phyloP scores from a whole-genome alignment of 2,329 filamentous ascomycete genomes.

The Huntiella decipiens region DNA sequence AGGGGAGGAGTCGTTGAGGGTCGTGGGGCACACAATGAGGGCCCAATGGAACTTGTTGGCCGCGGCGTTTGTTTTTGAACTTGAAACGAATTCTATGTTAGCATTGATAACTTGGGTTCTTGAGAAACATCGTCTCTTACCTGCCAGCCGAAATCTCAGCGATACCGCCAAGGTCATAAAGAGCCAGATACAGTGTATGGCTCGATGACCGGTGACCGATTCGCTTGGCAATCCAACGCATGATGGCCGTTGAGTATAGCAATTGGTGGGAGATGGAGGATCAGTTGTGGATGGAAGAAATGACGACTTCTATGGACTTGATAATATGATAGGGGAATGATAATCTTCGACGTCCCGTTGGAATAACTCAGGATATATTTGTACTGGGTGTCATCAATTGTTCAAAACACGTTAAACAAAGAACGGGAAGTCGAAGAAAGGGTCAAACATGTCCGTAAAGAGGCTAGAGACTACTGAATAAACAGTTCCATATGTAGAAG shows the following conservation, averaged over 20 bases:
- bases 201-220: constrained; percentile 2
- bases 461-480: no score
- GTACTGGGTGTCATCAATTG: no score
- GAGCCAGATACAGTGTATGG: constrained; percentile 6
- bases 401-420: no score
- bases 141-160: neutral
- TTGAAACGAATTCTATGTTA: no score
- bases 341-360: neutral
- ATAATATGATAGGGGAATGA: constrained; percentile 1
- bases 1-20: neutral
- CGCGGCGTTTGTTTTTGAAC: no score
- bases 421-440: no score
- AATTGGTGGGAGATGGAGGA: neutral
- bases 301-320: neutral
- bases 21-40: constrained; percentile 4
- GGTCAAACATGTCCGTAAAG: no score
- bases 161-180: constrained; percentile 5
- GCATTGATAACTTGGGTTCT: no score
- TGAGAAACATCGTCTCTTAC: neutral
- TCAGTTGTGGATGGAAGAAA: neutral
- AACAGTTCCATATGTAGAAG: no score
- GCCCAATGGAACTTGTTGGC: constrained; percentile 5
- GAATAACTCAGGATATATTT: no score
- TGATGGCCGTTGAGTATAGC: neutral
- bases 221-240: constrained; percentile 8